Evolutionary conservation across 2,329 filamentous ascomycete genomes (phyloP), one percentile per base, ranked within the genome.

Genomic region (Exophiala oligosperma): DNA sequence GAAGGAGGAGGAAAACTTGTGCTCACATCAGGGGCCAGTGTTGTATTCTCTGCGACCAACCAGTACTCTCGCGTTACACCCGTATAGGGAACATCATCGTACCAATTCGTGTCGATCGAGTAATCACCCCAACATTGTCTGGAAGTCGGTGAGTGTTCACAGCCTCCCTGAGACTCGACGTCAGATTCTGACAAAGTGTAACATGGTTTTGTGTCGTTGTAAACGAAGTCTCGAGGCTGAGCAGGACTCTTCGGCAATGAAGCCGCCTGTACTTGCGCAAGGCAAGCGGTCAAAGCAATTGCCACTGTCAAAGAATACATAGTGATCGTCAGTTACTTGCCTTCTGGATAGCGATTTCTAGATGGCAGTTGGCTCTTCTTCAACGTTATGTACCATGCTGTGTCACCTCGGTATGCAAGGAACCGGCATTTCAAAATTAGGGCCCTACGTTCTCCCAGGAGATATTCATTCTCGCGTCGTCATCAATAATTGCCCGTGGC

Each of bases 1-100:
- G 2, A 40, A 4, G 12, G 12, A 40, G n/a, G 37, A 37, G 35
- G n/a, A 40, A 7, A 29, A 68, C 29, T 37, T 69, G 17, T 63
- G 21, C 74, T 69, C 5, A 77, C 78, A 69, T 80, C 77, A 3
- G 77, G 77, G 5, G 76, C 68, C 46, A 76, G 59, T 3, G 75
- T 79, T 0, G 65, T 68, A 49, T 78, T 77, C 4, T 72, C 72
- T 50, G 79, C 68, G 21, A 76, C 73, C 37, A 79, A 71, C 55
- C 73, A 72, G 58, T 79, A 81, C 62, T 73, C 68, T 56, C 69
- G 66, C 0, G 68, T 69, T 1, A 72, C 69, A 17, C 71, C 72
- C 21, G 73, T 75, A 17, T 68, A 56, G 4, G 72, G 72, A 7
- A 59, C 56, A n/a, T 61, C 61, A 7, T 69, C 64, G 24, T 73